A percentile compares a stretch with the other conserved stretches of the same genome.
These are phyloP conservation scores for Lentinula sp. DNA, from an alignment of 768 basidiomycete species.

Conservation along the genomic window DNA sequence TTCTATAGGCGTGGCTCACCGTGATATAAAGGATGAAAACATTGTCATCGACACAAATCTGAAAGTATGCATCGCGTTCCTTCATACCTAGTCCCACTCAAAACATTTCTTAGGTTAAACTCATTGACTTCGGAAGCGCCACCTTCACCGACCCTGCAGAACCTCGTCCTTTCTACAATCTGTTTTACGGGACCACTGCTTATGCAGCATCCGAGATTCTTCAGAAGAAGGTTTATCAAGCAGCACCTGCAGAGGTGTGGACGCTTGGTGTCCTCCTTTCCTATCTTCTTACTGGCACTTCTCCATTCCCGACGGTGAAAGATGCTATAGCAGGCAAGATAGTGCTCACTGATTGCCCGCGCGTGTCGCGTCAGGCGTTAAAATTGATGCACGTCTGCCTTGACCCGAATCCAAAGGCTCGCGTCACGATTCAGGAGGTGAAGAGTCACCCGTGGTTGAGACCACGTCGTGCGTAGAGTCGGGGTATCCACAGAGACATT, in stretches of 20 bases:
- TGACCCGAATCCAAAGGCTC: constrained; percentile 72
- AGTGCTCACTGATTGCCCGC: constrained; percentile 35
- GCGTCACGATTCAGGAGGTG: constrained; percentile 80
- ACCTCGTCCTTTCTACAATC: constrained; percentile 61
- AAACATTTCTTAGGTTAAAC: constrained; percentile 58
- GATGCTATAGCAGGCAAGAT: constrained; percentile 69
- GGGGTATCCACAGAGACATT: neutral
- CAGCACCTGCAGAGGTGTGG: constrained; percentile 95
- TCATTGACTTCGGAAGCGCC: constrained; percentile 95
- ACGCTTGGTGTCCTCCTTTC: constrained; percentile 92
- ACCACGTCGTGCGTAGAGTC: constrained; percentile 5
- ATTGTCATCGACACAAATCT: constrained; percentile 71
- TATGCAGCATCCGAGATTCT: constrained; percentile 96
- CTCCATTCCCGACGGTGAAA: constrained; percentile 86
- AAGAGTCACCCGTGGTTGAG: constrained; percentile 79
- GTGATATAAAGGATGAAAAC: constrained; percentile 98
- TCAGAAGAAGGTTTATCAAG: constrained; percentile 81
- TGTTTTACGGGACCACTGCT: constrained; percentile 91
- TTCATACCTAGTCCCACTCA: neutral
- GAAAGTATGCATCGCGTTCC: constrained; percentile 37
- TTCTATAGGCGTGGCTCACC: constrained; percentile 80
- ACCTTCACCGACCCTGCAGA: constrained; percentile 60
- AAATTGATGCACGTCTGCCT: constrained; percentile 73
- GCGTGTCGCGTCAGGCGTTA: constrained; percentile 44
- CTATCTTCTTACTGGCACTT: constrained; percentile 86